These are phyloP conservation scores for Gynochthodes officinalis DNA, from an alignment of 257 asterid genomes.

Conservation along the genomic window DNA sequence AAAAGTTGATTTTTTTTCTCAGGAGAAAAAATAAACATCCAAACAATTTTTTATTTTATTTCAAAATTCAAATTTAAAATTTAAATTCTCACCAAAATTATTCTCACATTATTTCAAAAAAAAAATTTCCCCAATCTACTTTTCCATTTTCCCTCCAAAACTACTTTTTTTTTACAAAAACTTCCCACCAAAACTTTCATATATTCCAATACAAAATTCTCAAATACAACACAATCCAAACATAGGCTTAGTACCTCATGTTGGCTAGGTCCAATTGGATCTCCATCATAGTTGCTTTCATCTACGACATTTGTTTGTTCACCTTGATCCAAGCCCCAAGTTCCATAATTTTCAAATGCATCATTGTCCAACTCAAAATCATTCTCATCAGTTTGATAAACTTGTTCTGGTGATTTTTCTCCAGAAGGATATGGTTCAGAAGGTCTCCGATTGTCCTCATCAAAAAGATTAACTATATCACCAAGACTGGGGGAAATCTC, in stretches of 20 bases:
- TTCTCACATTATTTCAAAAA: too few relatives aligned
- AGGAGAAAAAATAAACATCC: too few relatives aligned
- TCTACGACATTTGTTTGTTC: slow-evolving; percentile 53
- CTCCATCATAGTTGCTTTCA: slow-evolving; percentile 47
- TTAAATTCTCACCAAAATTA: too few relatives aligned
- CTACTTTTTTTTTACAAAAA: too few relatives aligned
- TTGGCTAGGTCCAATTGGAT: slow-evolving; percentile 41
- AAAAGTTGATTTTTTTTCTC: too few relatives aligned
- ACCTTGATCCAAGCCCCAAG: slow-evolving; percentile 70
- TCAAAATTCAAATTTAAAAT: too few relatives aligned
- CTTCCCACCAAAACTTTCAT: too few relatives aligned
- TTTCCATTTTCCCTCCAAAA: too few relatives aligned
- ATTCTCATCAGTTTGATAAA: slow-evolving; percentile 28
- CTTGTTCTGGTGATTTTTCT: slow-evolving; percentile 44
- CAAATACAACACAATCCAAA: too few relatives aligned
- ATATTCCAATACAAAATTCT: too few relatives aligned
- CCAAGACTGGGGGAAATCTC: slow-evolving; percentile 85
- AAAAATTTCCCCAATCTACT: too few relatives aligned
- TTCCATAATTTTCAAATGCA: slow-evolving; percentile 42
- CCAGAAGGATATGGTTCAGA: slow-evolving; percentile 41
- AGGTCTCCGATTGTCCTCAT: slow-evolving; percentile 54
- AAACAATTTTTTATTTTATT: too few relatives aligned
- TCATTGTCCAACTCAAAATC: slow-evolving; percentile 44
- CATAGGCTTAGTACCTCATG: slow-evolving; percentile 45
- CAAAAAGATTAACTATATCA: slow-evolving; percentile 59